These are phyloP conservation scores for Dactylellina leptospora DNA, from an alignment of 2,329 filamentous ascomycete species.

Conservation along the genomic window DNA sequence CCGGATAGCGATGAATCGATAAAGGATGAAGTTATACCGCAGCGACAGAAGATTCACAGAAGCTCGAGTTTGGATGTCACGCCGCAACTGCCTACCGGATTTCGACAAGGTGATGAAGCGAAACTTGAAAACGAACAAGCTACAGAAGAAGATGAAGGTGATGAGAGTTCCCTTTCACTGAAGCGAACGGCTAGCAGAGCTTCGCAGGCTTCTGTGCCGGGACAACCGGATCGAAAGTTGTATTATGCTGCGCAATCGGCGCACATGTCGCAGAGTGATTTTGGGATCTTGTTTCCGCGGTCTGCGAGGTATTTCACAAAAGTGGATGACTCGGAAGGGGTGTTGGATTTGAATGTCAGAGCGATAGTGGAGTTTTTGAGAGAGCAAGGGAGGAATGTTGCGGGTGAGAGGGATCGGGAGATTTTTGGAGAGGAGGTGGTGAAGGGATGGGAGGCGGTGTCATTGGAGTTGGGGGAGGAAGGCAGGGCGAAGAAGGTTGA, in stretches of 20 bases:
- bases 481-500: constrained; percentile 41
- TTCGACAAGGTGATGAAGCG: constrained; percentile 26
- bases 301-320: constrained; percentile 69
- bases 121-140: constrained; percentile 23
- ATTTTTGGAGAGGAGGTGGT: constrained; percentile 62
- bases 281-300: constrained; percentile 82
- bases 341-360: constrained; percentile 69
- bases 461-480: constrained; percentile 59
- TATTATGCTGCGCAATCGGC: constrained; percentile 79
- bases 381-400: constrained; percentile 25
- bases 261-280: constrained; percentile 84
- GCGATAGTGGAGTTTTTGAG: constrained; percentile 65
- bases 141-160: background rate
- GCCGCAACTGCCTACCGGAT: constrained; percentile 27
- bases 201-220: constrained; percentile 24
- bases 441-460: constrained; percentile 60
- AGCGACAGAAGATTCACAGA: constrained; percentile 11
- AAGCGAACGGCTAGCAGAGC: constrained; percentile 19
- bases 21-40: constrained; percentile 1
- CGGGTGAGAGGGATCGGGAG: constrained; percentile 62
- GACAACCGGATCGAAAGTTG: constrained; percentile 68
- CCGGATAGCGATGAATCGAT: constrained; percentile 55
- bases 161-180: constrained; percentile 1
- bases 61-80: constrained; percentile 43
- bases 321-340: constrained; percentile 68